These are phyloP conservation scores for Termitomyces sp. DNA, from an alignment of 768 basidiomycete species.

Conservation along the genomic window DNA sequence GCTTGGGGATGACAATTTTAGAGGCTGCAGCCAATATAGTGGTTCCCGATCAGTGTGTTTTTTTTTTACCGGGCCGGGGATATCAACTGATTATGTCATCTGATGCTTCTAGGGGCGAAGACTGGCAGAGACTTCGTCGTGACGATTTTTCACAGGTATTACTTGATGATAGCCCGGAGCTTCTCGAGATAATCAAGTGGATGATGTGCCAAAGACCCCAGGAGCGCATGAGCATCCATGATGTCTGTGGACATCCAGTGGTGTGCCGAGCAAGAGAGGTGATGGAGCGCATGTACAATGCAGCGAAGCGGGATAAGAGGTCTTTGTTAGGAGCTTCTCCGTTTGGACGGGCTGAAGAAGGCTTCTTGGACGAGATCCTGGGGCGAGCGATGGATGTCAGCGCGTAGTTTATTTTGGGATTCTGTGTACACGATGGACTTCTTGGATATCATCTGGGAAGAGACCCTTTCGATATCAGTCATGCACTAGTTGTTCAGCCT, in stretches of 20 bases:
- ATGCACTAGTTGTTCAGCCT: no score
- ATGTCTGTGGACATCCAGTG: slow-evolving; percentile 60
- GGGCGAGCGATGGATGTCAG: slow-evolving; percentile 40
- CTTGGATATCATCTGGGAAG: not conserved
- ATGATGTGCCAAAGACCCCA: slow-evolving; percentile 79
- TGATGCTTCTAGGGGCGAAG: slow-evolving; percentile 65
- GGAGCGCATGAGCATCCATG: slow-evolving; percentile 53
- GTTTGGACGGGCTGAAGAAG: slow-evolving; percentile 55
- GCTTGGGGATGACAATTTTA: slow-evolving; percentile 93
- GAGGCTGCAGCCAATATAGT: slow-evolving; percentile 96
- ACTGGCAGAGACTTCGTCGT: slow-evolving; percentile 90
- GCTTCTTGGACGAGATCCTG: slow-evolving; percentile 68
- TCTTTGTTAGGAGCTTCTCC: slow-evolving; percentile 57
- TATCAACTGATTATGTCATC: slow-evolving; percentile 28
- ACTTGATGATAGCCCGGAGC: slow-evolving; percentile 59
- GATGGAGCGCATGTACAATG: slow-evolving; percentile 56
- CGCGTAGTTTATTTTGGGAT: slow-evolving; percentile 23
- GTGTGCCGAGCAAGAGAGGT: slow-evolving; percentile 58
- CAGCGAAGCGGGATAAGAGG: slow-evolving; percentile 32
- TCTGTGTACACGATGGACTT: not conserved
- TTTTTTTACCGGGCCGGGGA: slow-evolving; percentile 19
- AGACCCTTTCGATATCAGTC: no score
- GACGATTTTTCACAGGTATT: slow-evolving; percentile 91
- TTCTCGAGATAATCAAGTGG: slow-evolving; percentile 64
- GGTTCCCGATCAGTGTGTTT: slow-evolving; percentile 89